Conservation (phyloP, 495 filamentous ascomycete genomes). For the Penicillium ucsense region DNA sequence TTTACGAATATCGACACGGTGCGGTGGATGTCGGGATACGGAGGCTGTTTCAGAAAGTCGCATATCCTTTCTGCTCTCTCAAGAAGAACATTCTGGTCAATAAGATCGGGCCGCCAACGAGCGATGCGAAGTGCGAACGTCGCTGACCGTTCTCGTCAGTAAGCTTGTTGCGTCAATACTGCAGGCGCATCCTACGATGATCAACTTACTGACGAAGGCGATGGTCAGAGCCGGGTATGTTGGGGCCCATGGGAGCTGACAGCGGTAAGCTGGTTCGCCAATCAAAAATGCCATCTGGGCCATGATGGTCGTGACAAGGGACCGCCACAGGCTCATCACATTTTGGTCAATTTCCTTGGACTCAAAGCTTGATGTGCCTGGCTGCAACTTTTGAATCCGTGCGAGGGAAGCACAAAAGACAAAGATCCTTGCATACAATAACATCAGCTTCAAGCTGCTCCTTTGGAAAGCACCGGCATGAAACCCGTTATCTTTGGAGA, state of each 20-base stretch:
- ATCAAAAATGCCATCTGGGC: conserved; percentile 29
- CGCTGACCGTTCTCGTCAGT: conserved; percentile 10
- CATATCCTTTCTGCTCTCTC: conserved; percentile 29
- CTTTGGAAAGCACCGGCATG: conserved; percentile 34
- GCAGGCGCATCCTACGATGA: too few relatives aligned
- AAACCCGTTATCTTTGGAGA: conserved; percentile 26
- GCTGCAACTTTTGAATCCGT: conserved; percentile 32
- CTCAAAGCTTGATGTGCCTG: conserved; percentile 12
- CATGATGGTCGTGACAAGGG: conserved; percentile 28
- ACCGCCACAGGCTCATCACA: conserved; percentile 28
- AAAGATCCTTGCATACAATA: conserved; percentile 32
- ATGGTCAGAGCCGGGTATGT: conserved; percentile 34
- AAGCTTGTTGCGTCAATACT: neutral
- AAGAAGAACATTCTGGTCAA: conserved; percentile 26
- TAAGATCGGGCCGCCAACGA: conserved; percentile 31
- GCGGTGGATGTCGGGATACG: conserved; percentile 35
- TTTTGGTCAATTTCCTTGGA: conserved; percentile 17
- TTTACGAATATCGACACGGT: conserved; percentile 36
- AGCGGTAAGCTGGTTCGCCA: conserved; percentile 28
- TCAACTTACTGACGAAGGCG: conserved; percentile 34
- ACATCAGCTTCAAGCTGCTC: conserved; percentile 31
- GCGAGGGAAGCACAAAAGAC: conserved; percentile 28
- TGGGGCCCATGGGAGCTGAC: conserved; percentile 31
- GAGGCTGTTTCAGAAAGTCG: conserved; percentile 32
- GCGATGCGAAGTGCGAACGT: conserved; percentile 34